phyloP scores from a whole-genome alignment of 2,329 filamentous ascomycete species.

The Tolypocladium guangdongense region DNA sequence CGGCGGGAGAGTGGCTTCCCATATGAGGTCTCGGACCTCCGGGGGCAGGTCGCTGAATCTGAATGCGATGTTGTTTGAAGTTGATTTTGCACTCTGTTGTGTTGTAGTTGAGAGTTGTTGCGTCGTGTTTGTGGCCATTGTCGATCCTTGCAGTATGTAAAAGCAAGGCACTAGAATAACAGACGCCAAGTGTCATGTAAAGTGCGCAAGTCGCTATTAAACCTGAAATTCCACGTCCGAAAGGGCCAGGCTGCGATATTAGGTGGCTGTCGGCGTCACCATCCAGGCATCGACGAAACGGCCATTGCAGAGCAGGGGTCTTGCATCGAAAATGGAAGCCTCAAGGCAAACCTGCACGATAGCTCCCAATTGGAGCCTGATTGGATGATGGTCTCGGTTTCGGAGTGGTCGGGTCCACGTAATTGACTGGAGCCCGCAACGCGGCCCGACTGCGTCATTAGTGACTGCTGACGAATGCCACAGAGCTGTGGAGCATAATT shows the following conservation, averaged over 20 bases:
- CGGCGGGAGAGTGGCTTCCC: conserved; percentile 15
- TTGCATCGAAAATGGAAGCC: neutral
- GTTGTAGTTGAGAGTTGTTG: neutral
- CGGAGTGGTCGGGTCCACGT: neutral
- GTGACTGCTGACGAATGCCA: neutral
- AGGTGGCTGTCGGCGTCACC: neutral
- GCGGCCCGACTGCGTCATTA: no score
- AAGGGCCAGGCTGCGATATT: neutral
- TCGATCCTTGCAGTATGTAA: neutral
- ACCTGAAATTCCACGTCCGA: neutral
- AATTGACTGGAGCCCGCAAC: neutral
- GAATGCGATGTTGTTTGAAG: neutral
- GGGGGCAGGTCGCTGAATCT: conserved; percentile 9
- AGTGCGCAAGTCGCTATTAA: no score
- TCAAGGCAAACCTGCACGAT: neutral
- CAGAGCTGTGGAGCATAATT: no score
- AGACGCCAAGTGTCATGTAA: no score
- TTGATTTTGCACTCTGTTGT: neutral
- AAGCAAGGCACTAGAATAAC: neutral
- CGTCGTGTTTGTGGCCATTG: neutral
- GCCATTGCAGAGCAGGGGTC: neutral
- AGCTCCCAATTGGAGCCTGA: neutral
- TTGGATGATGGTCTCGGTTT: neutral
- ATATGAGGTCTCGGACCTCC: conserved; percentile 18
- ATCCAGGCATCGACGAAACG: neutral